These are phyloP conservation scores for Pseudonitzschia pungens DNA, from an alignment of 108 stramenopile species.

Conservation along the genomic window DNA sequence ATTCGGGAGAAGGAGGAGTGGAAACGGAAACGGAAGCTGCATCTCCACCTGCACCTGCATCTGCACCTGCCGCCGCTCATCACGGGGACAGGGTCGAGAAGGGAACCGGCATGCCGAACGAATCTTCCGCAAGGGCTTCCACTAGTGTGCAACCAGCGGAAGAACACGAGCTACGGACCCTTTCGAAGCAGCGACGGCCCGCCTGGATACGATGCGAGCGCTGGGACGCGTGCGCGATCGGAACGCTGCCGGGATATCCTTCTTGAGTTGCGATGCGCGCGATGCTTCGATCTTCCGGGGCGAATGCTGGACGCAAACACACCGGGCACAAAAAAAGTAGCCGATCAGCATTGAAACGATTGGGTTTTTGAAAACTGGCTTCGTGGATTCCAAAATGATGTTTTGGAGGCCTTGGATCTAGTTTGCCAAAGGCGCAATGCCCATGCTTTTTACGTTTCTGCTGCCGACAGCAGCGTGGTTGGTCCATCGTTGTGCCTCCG, in stretches of 20 bases:
- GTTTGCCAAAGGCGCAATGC: too few relatives aligned
- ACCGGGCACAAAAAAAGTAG: too few relatives aligned
- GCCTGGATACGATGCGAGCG: slow-evolving; percentile 50
- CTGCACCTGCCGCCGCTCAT: neutral
- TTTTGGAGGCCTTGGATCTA: too few relatives aligned
- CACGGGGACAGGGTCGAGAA: neutral
- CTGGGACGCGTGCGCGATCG: slow-evolving; percentile 79
- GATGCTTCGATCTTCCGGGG: too few relatives aligned
- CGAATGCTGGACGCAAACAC: too few relatives aligned
- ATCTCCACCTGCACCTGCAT: too few relatives aligned
- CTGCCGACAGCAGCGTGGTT: too few relatives aligned
- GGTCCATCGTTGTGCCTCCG: too few relatives aligned
- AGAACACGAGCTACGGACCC: neutral
- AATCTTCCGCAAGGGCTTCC: neutral
- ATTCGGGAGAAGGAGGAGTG: neutral
- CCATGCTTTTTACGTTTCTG: too few relatives aligned
- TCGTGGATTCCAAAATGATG: too few relatives aligned
- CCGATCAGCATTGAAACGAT: too few relatives aligned
- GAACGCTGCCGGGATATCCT: slow-evolving; percentile 49
- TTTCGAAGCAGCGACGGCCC: neutral
- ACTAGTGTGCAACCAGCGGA: neutral
- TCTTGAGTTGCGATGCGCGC: neutral
- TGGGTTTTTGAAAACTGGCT: too few relatives aligned
- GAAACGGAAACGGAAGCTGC: slow-evolving; percentile 10
- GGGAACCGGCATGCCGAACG: neutral